phyloP scores from a whole-genome alignment of 2,329 filamentous ascomycete species.

The Xylaria sp. region DNA sequence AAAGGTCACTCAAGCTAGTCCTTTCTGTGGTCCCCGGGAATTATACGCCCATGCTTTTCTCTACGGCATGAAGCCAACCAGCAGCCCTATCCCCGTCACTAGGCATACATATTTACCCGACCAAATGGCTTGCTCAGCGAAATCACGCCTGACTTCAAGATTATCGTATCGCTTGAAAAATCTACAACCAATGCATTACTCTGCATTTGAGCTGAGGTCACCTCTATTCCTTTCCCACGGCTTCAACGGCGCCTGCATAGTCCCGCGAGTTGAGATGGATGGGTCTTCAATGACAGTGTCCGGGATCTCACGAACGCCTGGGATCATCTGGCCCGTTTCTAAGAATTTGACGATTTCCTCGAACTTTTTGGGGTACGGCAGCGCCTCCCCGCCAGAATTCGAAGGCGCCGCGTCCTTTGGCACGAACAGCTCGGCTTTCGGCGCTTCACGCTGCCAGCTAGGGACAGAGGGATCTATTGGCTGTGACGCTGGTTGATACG shows the following conservation, averaged over 20 bases:
- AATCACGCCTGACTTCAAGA: not conserved
- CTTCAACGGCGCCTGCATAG: slow-evolving; percentile 52
- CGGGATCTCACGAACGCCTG: slow-evolving; percentile 80
- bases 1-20: not conserved
- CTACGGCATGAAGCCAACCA: no score
- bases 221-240: slow-evolving; percentile 71
- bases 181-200: slow-evolving; percentile 8
- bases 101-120: no score
- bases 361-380: slow-evolving; percentile 77
- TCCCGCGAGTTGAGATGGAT: slow-evolving; percentile 49
- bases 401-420: slow-evolving; percentile 40
- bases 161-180: slow-evolving; percentile 11
- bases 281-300: slow-evolving; percentile 74
- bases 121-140: not conserved
- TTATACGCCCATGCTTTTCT: not conserved
- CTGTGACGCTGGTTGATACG: slow-evolving; percentile 11
- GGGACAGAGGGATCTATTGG: slow-evolving; percentile 41
- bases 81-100: not conserved
- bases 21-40: not conserved
- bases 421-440: slow-evolving; percentile 49
- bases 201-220: not conserved
- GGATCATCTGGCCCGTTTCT: slow-evolving; percentile 75
- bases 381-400: slow-evolving; percentile 48
- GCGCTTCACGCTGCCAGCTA: slow-evolving; percentile 50
- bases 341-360: slow-evolving; percentile 80